Percentiles rank a stretch among this genome's conserved stretches.
Conservation (phyloP, 78 protist genomes). For the Speleostelium caveatum region DNA sequence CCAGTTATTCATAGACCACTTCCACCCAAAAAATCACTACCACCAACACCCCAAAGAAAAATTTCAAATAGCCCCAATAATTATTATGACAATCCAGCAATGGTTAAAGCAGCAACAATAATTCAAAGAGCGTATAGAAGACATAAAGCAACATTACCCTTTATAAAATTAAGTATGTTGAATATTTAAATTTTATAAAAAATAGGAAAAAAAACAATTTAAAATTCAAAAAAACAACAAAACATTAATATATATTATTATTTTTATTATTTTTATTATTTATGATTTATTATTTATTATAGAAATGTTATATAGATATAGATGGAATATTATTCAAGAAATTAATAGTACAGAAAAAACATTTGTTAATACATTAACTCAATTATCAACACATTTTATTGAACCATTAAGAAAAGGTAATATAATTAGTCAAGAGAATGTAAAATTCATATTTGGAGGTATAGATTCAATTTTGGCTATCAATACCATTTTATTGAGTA, state of each 20-base stretch:
- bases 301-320: conserved; percentile 75
- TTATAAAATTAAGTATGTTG: conserved; percentile 59
- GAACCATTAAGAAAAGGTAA: conserved; percentile 60
- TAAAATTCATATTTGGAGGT: conserved; percentile 71
- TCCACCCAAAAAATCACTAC: conserved; percentile 66
- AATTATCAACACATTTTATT: conserved; percentile 43
- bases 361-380: conserved; percentile 39
- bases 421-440: conserved; percentile 44
- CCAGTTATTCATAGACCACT: conserved; percentile 55
- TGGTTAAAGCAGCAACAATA: conserved; percentile 10
- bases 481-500: conserved; percentile 9
- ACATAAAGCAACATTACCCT: conserved; percentile 40
- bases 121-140: conserved; percentile 64
- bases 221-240: too few species aligned
- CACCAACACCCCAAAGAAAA: conserved; percentile 51
- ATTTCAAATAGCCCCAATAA: neutral
- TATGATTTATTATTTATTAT: neutral
- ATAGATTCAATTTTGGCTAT: conserved; percentile 50
- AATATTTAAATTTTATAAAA: too few species aligned
- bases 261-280: too few species aligned
- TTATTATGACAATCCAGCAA: neutral
- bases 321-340: conserved; percentile 77
- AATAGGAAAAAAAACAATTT: too few species aligned
- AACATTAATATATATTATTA: too few species aligned
- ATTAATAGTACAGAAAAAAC: conserved; percentile 68